These are phyloP conservation scores for Mycena rosella DNA, from an alignment of 768 basidiomycete genomes.

Conservation along the genomic window DNA sequence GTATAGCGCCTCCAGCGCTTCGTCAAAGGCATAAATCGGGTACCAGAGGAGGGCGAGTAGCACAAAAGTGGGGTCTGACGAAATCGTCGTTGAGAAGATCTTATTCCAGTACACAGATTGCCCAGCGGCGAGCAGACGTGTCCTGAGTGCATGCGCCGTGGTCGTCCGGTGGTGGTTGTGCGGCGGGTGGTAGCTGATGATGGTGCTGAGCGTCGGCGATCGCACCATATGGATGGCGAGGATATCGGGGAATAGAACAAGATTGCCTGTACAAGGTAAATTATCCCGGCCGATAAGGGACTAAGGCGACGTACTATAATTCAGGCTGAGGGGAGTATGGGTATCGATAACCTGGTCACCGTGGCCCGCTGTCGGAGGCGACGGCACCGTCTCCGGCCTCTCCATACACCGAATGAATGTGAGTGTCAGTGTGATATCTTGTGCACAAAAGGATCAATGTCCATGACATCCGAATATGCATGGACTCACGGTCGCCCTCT, in stretches of 20 bases:
- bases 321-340: conserved; percentile 59
- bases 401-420: conserved; percentile 62
- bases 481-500: conserved; percentile 52
- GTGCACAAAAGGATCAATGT: neutral
- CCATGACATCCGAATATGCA: neutral
- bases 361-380: conserved; percentile 30
- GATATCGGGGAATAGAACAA: conserved; percentile 59
- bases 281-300: neutral
- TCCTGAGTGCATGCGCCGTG: conserved; percentile 50
- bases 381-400: conserved; percentile 42
- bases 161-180: conserved; percentile 50
- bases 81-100: conserved; percentile 51
- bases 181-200: conserved; percentile 59
- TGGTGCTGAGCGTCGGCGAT: conserved; percentile 49
- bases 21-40: conserved; percentile 72
- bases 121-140: conserved; percentile 53
- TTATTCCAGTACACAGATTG: conserved; percentile 60
- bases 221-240: conserved; percentile 70
- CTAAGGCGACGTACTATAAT: conserved; percentile 47
- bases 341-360: conserved; percentile 64
- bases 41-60: conserved; percentile 69
- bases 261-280: conserved; percentile 41
- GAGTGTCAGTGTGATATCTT: conserved; percentile 69
- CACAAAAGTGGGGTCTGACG: conserved; percentile 65
- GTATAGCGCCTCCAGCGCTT: conserved; percentile 66